Conservation (phyloP, 352 stramenopile genomes). For the Pythium folliculosum region DNA sequence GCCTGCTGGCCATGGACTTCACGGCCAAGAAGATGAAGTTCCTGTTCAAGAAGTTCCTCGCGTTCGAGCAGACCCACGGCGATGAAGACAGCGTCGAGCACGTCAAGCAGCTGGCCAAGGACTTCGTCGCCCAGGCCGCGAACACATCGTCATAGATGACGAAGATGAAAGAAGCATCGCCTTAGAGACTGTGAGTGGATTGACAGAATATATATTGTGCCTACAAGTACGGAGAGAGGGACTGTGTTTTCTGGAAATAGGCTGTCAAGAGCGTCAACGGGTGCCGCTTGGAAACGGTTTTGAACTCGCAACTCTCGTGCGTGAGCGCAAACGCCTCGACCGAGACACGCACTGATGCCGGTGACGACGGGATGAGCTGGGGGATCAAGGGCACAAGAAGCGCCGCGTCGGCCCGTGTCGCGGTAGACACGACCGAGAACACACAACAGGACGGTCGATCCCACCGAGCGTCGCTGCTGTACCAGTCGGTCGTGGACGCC, state of each 20-base stretch:
- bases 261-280: neutral
- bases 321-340: neutral
- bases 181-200: conserved; percentile 8
- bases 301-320: neutral
- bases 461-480: conserved; percentile 15
- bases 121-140: conserved; percentile 87
- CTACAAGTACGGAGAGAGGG: neutral
- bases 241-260: conserved; percentile 14
- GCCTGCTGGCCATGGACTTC: conserved; percentile 93
- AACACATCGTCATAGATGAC: conserved; percentile 15
- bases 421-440: conserved; percentile 11
- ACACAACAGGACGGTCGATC: neutral
- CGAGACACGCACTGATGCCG: neutral
- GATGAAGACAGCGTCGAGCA: conserved; percentile 83
- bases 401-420: conserved; percentile 7
- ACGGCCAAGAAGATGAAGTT: conserved; percentile 98
- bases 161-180: neutral
- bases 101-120: conserved; percentile 95
- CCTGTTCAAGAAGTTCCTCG: conserved; percentile 97
- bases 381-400: neutral
- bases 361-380: neutral
- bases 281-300: conserved; percentile 9
- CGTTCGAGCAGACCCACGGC: conserved; percentile 93
- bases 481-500: conserved; percentile 20
- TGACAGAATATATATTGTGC: conserved; percentile 18